Evolutionary conservation across 225 moss, liverwort and hornwort species (phyloP), one percentile per base, ranked within the genome.

Genomic region (Bryum argenteum): DNA sequence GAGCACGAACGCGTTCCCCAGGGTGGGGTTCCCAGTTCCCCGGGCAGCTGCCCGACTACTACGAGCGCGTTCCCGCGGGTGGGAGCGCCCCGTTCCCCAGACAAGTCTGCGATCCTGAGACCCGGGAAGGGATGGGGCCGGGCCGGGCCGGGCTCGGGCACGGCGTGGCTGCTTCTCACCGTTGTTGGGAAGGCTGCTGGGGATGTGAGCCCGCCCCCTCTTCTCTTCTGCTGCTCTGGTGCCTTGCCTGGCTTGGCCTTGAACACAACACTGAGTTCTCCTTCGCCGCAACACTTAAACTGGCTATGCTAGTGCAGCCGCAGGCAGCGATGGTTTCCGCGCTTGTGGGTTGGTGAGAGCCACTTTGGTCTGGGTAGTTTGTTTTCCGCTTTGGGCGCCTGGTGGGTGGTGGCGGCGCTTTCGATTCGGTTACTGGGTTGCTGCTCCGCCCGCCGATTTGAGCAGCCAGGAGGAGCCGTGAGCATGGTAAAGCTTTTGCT

Each of bases 111-210:
- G 58, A 74, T 75, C 75, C 68, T 56, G 38, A 17, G 3, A 24
- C 58, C 39, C 45, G 9, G 58, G 65, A 69, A 62, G 53, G 16
- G 65, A 62, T 67, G 68, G 7, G 74, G 47, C 19, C 63, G 61
- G 74, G 66, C 78, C 40, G 54, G 58, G 65, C 67, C 71, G 68
- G 7, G 74, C 55, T 24, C 64, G 62, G 74, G 66, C 78, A 61
- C 61, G 82, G 74, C 80, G 80, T 79, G 79, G 83, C 73, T 66
- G 79, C 69, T 61, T 71, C 82, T 75, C 83, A 79, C 79, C 83
- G 79, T 83, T 83, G 83, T 45, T 75, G 58, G 71, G 55, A 54
- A 63, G 67, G 48, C 48, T 48, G 54, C 8, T 9, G 44, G 71
- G 47, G 77, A 64, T 60, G 59, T 39, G 8, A 64, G 58, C 73